Evolutionary conservation across 441 rosid genomes (phyloP).

Genomic region (Mallotus repandus): DNA sequence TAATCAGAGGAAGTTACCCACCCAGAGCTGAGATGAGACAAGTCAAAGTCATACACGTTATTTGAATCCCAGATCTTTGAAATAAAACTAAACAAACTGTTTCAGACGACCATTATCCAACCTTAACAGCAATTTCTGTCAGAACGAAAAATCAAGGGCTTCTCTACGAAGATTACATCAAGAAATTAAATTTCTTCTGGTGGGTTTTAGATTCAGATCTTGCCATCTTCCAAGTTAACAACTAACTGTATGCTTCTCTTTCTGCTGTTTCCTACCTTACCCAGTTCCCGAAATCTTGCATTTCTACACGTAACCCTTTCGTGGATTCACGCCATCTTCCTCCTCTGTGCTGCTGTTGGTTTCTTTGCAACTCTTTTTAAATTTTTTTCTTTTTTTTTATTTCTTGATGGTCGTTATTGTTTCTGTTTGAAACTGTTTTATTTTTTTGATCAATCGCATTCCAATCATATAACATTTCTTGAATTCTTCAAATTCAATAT

Average conservation of each 20-base stretch:
- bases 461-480: not conserved
- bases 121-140: too few species aligned
- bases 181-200: not conserved
- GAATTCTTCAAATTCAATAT: not conserved
- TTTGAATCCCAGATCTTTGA: too few species aligned
- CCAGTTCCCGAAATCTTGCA: not conserved
- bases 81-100: too few species aligned
- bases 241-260: not conserved
- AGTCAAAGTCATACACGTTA: too few species aligned
- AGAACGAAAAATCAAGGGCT: too few species aligned
- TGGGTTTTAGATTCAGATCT: slow-evolving; percentile 1
- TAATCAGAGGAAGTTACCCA: too few species aligned
- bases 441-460: not conserved
- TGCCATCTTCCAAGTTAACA: not conserved
- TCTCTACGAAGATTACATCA: not conserved
- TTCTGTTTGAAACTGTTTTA: not conserved
- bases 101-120: too few species aligned
- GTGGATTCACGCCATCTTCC: not conserved
- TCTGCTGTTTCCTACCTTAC: not conserved
- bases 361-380: not conserved
- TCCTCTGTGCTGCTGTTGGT: not conserved
- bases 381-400: not conserved
- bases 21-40: too few species aligned
- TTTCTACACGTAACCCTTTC: not conserved
- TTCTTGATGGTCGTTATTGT: not conserved